Conservation (phyloP, 2,329 filamentous ascomycete genomes). For the Leptographium lundbergii region DNA sequence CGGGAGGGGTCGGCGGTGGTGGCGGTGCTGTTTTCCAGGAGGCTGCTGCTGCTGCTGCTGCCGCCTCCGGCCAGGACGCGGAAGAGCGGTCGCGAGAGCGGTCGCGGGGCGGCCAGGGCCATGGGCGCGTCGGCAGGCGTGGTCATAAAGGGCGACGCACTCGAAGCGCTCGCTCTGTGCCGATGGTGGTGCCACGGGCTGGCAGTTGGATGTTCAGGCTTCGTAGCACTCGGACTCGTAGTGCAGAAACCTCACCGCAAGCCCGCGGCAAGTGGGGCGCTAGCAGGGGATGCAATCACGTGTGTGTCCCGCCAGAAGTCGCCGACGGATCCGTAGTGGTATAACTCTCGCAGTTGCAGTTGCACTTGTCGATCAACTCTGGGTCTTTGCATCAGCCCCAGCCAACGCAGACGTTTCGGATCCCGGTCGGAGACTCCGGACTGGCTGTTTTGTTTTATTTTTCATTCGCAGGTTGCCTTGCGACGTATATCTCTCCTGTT, state of each 20-base stretch:
- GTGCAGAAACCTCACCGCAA: background rate
- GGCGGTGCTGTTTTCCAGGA: background rate
- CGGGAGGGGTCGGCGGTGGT: slow-evolving; percentile 15
- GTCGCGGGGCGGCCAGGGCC: background rate
- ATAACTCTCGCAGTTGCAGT: too few relatives aligned
- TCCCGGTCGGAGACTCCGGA: background rate
- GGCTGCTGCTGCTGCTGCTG: background rate
- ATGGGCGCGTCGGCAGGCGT: background rate
- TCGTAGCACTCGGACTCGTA: too few relatives aligned
- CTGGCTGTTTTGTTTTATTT: background rate
- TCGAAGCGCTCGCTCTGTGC: too few relatives aligned
- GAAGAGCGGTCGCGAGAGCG: slow-evolving; percentile 9
- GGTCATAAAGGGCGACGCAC: too few relatives aligned
- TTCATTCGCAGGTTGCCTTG: background rate
- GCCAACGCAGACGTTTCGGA: background rate
- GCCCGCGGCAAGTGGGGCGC: background rate
- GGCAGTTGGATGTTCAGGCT: background rate
- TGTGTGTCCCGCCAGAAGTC: background rate
- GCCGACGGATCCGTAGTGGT: background rate
- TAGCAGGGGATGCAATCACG: background rate
- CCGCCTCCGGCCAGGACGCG: slow-evolving; percentile 1
- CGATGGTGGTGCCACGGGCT: background rate
- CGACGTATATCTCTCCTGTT: background rate
- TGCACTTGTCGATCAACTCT: background rate
- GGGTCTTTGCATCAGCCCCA: background rate